Evolutionary conservation across 116 monocot genomes (phyloP).

Genomic region (Phalaenopsis hybrid): DNA sequence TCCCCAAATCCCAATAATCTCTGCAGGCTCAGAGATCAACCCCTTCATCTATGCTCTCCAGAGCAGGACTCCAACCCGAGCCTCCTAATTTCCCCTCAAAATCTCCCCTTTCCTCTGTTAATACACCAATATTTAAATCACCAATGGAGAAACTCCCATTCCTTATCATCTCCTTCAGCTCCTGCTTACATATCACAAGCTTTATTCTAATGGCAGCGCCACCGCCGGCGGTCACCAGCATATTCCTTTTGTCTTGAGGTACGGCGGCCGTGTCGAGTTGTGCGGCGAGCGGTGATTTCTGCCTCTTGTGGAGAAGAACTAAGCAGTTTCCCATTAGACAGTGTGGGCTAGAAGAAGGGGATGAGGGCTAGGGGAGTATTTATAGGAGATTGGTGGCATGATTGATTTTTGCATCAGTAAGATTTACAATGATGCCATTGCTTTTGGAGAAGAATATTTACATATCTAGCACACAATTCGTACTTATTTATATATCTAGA

Average conservation of each 20-base stretch:
- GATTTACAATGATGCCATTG: not conserved
- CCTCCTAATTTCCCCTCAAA: not conserved
- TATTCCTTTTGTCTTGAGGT: not conserved
- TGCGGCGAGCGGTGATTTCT: not conserved
- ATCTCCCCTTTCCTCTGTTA: not conserved
- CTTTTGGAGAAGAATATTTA: too few species aligned
- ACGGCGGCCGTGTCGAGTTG: not conserved
- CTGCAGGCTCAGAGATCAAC: conserved; percentile 9
- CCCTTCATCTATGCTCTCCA: conserved; percentile 63
- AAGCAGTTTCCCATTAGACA: conserved; percentile 49
- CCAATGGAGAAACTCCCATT: conserved; percentile 29
- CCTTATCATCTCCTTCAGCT: conserved; percentile 47
- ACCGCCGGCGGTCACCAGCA: not conserved
- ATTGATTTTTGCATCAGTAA: not conserved
- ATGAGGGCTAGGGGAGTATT: not conserved
- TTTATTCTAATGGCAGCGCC: conserved; percentile 34
- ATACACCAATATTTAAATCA: conserved; percentile 23
- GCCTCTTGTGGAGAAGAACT: not conserved
- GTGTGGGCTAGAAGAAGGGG: not conserved
- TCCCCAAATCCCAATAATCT: too few species aligned
- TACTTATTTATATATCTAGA: too few species aligned
- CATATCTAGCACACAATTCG: too few species aligned
- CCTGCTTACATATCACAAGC: conserved; percentile 51
- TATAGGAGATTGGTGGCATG: not conserved
- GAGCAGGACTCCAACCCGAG: conserved; percentile 41